These are phyloP conservation scores for Mycocentrospora acerina DNA, from an alignment of 2,329 filamentous ascomycete species.

Conservation along the genomic window DNA sequence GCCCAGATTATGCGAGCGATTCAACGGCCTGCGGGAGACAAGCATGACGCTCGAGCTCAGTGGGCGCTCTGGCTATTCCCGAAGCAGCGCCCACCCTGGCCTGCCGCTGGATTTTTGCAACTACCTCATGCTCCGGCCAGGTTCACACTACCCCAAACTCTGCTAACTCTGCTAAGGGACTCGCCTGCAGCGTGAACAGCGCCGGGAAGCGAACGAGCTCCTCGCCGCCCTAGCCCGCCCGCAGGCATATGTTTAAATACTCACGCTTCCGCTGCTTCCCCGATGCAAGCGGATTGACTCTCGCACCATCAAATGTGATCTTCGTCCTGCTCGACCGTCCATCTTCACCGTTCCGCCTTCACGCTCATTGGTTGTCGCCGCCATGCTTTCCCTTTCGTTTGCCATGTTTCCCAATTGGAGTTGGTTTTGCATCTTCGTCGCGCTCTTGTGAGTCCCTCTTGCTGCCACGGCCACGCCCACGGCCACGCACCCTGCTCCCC, in stretches of 20 bases:
- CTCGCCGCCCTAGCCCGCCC: slow-evolving; percentile 41
- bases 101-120: slow-evolving; percentile 38
- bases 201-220: slow-evolving; percentile 43
- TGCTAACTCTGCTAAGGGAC: slow-evolving; percentile 45
- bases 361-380: slow-evolving; percentile 41
- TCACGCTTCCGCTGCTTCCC: slow-evolving; percentile 41
- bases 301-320: slow-evolving; percentile 45
- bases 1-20: slow-evolving; percentile 38
- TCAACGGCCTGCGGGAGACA: slow-evolving; percentile 45
- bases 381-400: slow-evolving; percentile 43
- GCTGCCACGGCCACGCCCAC: slow-evolving; percentile 1
- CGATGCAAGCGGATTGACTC: slow-evolving; percentile 42
- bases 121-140: slow-evolving; percentile 45
- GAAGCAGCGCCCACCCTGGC: slow-evolving; percentile 31
- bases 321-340: slow-evolving; percentile 37
- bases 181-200: slow-evolving; percentile 44
- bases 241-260: slow-evolving; percentile 45
- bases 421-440: slow-evolving; percentile 42
- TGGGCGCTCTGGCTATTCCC: slow-evolving; percentile 35
- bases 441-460: slow-evolving; percentile 37
- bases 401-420: slow-evolving; percentile 42
- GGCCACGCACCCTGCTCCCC: too few relatives aligned
- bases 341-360: slow-evolving; percentile 37
- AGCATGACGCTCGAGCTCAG: slow-evolving; percentile 40
- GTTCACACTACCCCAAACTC: slow-evolving; percentile 45